phyloP scores from a whole-genome alignment of 2,329 filamentous ascomycete species.

The Didymellaceae sp. region DNA sequence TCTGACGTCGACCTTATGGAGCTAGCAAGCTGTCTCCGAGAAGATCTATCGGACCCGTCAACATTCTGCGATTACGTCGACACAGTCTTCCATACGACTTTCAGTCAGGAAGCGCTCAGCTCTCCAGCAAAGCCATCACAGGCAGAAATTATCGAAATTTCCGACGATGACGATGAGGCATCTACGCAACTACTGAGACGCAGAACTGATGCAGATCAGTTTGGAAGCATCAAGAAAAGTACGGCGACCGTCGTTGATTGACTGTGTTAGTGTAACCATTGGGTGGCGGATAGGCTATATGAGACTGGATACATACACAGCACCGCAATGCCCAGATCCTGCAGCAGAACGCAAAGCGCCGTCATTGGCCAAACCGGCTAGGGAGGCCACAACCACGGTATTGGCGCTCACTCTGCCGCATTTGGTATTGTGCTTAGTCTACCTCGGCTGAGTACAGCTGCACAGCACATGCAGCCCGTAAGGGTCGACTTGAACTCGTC shows the following conservation, averaged over 20 bases:
- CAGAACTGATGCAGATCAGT: background rate
- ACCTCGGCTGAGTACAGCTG: constrained; percentile 3
- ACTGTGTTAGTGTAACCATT: background rate
- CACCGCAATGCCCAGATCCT: no score
- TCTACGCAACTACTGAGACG: background rate
- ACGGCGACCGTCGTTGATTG: background rate
- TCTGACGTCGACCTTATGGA: constrained; percentile 22
- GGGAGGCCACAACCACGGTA: background rate
- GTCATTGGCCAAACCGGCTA: constrained; percentile 7
- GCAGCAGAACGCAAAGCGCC: background rate
- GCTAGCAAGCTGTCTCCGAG: constrained; percentile 21
- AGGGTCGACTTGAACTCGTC: no score
- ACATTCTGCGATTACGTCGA: constrained; percentile 38
- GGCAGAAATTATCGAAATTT: constrained; percentile 38
- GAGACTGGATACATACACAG: background rate
- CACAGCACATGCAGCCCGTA: background rate
- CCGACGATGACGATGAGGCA: constrained; percentile 35
- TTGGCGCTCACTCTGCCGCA: constrained; percentile 15
- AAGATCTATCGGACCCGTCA: constrained; percentile 19
- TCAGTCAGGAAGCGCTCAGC: constrained; percentile 29
- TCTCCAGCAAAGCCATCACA: constrained; percentile 32
- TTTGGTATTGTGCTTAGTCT: constrained; percentile 5
- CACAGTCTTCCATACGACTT: constrained; percentile 33
- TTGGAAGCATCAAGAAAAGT: background rate
- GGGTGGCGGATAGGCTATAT: constrained; percentile 10